Evolutionary conservation across 176 grass and related monocot species (phyloP), one percentile per base, ranked within the genome.

Genomic region (Zea luxurians): DNA sequence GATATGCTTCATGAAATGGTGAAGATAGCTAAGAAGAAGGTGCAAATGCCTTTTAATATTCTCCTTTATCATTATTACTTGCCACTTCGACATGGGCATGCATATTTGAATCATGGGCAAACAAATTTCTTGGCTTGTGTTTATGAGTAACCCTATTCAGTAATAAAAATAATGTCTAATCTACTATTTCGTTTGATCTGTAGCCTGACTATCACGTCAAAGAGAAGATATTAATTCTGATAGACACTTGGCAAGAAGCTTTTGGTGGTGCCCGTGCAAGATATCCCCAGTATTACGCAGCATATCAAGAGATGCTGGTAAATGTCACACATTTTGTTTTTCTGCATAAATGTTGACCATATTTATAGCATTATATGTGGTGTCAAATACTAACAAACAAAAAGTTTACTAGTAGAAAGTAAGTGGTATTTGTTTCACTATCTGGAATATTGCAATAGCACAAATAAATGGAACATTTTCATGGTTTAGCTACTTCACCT

Each of bases 11-110:
- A 95, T 80, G 88, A 92, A 75, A 95, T 99, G 96, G 92, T 91
- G 66, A 99, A 99, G 76, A 86, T 99, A 87, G 92, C 83, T 70
- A 99, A 99, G 84, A 99, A 95, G 83, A 99, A 99, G 96, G 96
- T 95, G 50, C 1, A 44, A 6, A 41, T 53, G 43, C 37, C 13
- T n/a, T 75, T 80, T 74, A 27, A 43, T 68, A 1, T 74, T 74
- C 21, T 50, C 46, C 6, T 36, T 6, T 50, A 3, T 37, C 3
- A 36, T 71, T 71, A 4, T 71, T 50, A 50, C 2, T 15, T 70
- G 13, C 13, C 27, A 47, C 43, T 69, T 48, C 0, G 1, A 69
- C 41, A 69, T 69, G 43, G 43, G 13, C 43, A 48, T 11, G 13
- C 3, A 27, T 70, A 47, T 71, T 48, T 35, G 20, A 36, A 36